Evolutionary conservation across 1,284 basidiomycete species (phyloP).

Genomic region (Tilletia caries): DNA sequence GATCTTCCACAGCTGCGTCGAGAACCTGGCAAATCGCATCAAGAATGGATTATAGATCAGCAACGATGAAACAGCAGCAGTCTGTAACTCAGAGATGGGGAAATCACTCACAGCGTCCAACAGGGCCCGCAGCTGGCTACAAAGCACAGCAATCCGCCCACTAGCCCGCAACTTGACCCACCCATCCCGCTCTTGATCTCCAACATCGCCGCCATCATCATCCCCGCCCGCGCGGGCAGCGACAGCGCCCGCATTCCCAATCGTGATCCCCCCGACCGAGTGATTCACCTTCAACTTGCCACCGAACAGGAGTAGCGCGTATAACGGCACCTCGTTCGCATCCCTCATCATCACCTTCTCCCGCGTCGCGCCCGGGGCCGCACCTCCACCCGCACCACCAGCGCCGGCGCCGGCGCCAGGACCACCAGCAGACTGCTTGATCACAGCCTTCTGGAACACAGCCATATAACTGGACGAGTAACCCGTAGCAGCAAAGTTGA

Average conservation of each 20-base stretch:
- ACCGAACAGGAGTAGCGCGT: constrained; percentile 78
- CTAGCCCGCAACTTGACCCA: constrained; percentile 71
- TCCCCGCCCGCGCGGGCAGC: background rate
- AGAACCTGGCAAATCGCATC: constrained; percentile 13
- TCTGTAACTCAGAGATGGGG: too few relatives aligned
- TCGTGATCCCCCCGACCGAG: constrained; percentile 66
- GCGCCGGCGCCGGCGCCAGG: constrained; percentile 56
- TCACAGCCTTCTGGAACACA: constrained; percentile 71
- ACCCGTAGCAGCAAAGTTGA: constrained; percentile 69
- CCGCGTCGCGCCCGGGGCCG: constrained; percentile 13
- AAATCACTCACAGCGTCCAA: constrained; percentile 21
- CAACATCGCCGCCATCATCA: constrained; percentile 22
- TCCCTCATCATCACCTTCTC: constrained; percentile 79
- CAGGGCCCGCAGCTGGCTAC: constrained; percentile 71
- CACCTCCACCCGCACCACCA: constrained; percentile 58
- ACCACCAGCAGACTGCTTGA: constrained; percentile 43
- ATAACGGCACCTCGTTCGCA: constrained; percentile 83
- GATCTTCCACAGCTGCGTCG: constrained; percentile 12
- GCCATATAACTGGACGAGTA: constrained; percentile 77
- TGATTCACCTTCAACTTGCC: constrained; percentile 73
- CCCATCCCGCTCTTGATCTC: constrained; percentile 52
- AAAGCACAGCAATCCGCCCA: constrained; percentile 82
- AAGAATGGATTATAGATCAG: background rate
- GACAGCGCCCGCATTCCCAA: constrained; percentile 17
- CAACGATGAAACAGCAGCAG: background rate